A percentile compares a stretch with the other conserved stretches of the same genome.
phyloP scores from a whole-genome alignment of 768 basidiomycete genomes.

The Holtermanniella nyarrowii region DNA sequence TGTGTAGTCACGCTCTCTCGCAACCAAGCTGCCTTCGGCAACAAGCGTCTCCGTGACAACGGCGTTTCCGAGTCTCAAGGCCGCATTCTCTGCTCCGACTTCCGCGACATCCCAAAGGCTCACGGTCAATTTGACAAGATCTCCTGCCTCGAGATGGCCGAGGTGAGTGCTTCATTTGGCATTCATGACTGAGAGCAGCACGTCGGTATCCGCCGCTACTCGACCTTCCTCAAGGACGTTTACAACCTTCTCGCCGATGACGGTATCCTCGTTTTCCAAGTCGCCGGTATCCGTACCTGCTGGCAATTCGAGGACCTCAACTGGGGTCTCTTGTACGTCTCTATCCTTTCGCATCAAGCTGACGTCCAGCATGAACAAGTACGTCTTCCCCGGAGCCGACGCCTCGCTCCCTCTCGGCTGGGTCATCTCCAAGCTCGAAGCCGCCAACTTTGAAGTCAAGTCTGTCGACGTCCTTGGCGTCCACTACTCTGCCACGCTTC shows the following conservation, averaged over 20 bases:
- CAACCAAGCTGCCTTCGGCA: constrained; percentile 89
- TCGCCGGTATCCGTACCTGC: constrained; percentile 86
- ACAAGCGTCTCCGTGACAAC: constrained; percentile 70
- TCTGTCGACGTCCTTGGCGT: constrained; percentile 93
- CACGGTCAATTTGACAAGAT: constrained; percentile 81
- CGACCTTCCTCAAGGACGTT: constrained; percentile 75
- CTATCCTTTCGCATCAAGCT: neutral
- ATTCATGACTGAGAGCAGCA: constrained; percentile 47
- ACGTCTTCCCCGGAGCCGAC: constrained; percentile 96
- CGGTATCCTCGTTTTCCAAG: constrained; percentile 88
- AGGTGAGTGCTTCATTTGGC: constrained; percentile 48
- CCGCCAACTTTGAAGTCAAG: constrained; percentile 92
- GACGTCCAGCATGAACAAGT: constrained; percentile 45
- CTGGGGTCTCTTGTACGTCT: constrained; percentile 51
- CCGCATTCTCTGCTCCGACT: constrained; percentile 85
- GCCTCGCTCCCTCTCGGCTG: constrained; percentile 91
- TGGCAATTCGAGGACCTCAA: constrained; percentile 99
- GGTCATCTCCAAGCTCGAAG: constrained; percentile 74
- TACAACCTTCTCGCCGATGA: constrained; percentile 90
- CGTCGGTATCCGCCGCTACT: constrained; percentile 89
- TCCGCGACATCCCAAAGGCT: constrained; percentile 71
- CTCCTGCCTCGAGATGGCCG: constrained; percentile 94
- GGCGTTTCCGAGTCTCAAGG: constrained; percentile 64
- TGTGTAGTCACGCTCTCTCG: constrained; percentile 66
- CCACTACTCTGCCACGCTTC: constrained; percentile 77